Evolutionary conservation across 2,329 filamentous ascomycete species (phyloP), one percentile per base, ranked within the genome.

Genomic region (Colletotrichum spinosum): DNA sequence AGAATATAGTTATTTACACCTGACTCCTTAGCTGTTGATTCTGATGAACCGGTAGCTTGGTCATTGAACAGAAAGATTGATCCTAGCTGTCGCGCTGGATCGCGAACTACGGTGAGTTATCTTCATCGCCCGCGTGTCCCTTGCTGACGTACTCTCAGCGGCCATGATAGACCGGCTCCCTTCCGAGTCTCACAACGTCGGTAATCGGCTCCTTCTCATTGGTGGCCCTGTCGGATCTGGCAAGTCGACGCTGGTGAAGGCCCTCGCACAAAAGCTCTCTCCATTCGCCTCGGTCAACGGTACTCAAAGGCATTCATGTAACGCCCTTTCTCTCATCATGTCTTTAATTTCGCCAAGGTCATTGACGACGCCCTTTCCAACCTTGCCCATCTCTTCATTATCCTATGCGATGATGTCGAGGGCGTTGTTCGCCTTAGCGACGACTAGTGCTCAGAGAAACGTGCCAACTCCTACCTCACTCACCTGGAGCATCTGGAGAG

Each of bases 21-120:
- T 1, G 1, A 2, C 2, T 9, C 8, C 49, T 9, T 12, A 65
- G 62, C 34, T 65, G 62, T 8, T 65, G 48, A 65, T 48, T 39
- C 8, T 48, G 25, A 49, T 15, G 34, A 41, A 13, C 2, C 2
- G 2, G 2, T 12, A 39, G 35, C 45, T 33, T 17, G 46, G 6
- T 37, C 10, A 1, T 33, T 2, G 46, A 38, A 4, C 2, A 38
- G 10, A 15, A n/a, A 25, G n/a, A 49, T 39, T 2, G 13, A 12
- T 33, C 35, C 6, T 9, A 2, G n/a, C 25, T 56, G 6, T 38
- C n/a, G 17, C 49, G 15, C 41, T 50, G 42, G 55, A 17, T 41
- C 12, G 25, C 6, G 37, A 34, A 15, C 5, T 8, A 11, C 13
- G 12, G 49, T 11, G 33, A n/a, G 49, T 41, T 42, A 5, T 6